A percentile compares a stretch with the other conserved stretches of the same genome.
Conservation (phyloP, 805 yeast species). For the Brettanomyces sp. region DNA sequence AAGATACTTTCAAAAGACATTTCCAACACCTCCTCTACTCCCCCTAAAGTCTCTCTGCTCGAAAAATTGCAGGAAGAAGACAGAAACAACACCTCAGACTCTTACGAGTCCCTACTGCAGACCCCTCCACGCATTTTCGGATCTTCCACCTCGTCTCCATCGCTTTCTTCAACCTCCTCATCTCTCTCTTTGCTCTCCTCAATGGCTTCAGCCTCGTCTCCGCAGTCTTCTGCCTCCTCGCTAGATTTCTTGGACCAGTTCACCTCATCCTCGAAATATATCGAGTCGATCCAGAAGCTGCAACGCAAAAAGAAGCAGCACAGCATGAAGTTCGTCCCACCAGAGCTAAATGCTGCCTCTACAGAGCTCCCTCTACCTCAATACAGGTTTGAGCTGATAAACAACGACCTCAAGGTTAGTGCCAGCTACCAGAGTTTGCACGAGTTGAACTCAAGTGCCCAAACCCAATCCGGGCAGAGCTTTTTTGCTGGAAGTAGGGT, state of each 20-base stretch:
- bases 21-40: not conserved
- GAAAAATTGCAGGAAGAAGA: not conserved
- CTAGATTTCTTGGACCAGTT: constrained; percentile 8
- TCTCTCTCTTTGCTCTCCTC: constrained; percentile 21
- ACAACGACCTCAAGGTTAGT: constrained; percentile 17
- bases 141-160: constrained; percentile 11
- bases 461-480: not conserved
- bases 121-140: constrained; percentile 10
- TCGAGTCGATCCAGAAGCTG: constrained; percentile 10
- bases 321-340: constrained; percentile 17
- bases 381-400: constrained; percentile 19
- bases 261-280: constrained; percentile 3
- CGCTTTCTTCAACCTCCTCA: constrained; percentile 22
- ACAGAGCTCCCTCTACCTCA: constrained; percentile 13
- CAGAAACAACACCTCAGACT: not conserved
- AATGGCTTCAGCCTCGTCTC: constrained; percentile 17
- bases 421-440: constrained; percentile 8
- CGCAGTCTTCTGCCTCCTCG: constrained; percentile 21
- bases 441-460: constrained; percentile 4
- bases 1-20: not conserved
- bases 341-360: constrained; percentile 30
- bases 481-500: not conserved
- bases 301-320: not conserved
- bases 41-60: not conserved
- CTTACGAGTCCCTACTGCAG: constrained; percentile 3